A percentile compares a stretch with the other conserved stretches of the same genome.
phyloP scores from a whole-genome alignment of 2,329 filamentous ascomycete genomes.

The Pestalotiopsis sp. region DNA sequence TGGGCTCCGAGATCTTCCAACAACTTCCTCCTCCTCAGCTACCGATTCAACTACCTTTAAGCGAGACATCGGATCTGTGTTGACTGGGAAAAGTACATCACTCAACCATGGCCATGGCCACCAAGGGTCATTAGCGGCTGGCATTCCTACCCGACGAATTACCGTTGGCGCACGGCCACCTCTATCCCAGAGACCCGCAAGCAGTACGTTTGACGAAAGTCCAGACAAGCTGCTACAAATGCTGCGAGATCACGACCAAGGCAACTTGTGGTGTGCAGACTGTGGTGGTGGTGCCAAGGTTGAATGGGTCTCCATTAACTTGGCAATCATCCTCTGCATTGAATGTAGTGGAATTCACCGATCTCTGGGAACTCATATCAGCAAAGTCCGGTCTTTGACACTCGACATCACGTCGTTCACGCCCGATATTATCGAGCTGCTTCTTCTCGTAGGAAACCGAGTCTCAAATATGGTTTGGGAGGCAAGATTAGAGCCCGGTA shows the following conservation, averaged over 20 bases:
- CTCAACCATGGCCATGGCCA: slow-evolving; percentile 55
- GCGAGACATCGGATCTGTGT: slow-evolving; percentile 87
- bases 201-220: slow-evolving; percentile 77
- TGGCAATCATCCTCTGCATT: slow-evolving; percentile 94
- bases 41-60: slow-evolving; percentile 62
- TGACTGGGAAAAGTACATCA: slow-evolving; percentile 89
- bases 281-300: slow-evolving; percentile 91
- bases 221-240: slow-evolving; percentile 85
- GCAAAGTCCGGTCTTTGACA: slow-evolving; percentile 93
- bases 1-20: slow-evolving; percentile 58
- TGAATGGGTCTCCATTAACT: slow-evolving; percentile 98
- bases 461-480: slow-evolving; percentile 98
- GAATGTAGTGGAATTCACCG: slow-evolving; percentile 98
- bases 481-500: slow-evolving; percentile 72
- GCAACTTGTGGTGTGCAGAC: slow-evolving; percentile 92
- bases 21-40: slow-evolving; percentile 37
- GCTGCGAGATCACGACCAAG: slow-evolving; percentile 87
- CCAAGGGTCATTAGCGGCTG: slow-evolving; percentile 50
- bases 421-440: slow-evolving; percentile 91
- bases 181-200: slow-evolving; percentile 64
- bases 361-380: slow-evolving; percentile 95
- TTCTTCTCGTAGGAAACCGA: slow-evolving; percentile 89
- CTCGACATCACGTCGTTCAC: slow-evolving; percentile 96
- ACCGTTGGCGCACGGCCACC: slow-evolving; percentile 88
- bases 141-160: slow-evolving; percentile 76